Evolutionary conservation across 2,329 filamentous ascomycete species (phyloP), one percentile per base, ranked within the genome.

Genomic region (Sclerotinia nivalis): DNA sequence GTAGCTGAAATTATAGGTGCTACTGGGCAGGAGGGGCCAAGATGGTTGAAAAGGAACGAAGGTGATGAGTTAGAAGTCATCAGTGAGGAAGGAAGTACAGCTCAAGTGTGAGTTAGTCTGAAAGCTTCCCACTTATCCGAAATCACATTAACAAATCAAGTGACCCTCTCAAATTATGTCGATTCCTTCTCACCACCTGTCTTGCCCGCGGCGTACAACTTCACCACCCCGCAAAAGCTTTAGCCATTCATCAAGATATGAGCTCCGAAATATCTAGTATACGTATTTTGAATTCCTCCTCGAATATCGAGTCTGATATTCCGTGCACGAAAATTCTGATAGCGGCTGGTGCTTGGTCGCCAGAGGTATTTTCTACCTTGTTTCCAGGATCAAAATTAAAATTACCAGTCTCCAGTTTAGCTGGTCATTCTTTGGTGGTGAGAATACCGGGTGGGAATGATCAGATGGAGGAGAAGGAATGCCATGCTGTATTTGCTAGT

Each of bases 351-450:
- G 86, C 88, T 4, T 95, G 92, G 92, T 90, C 91, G 0, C 84
- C 87, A 0, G 80, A 80, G 45, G 87, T 92, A n/a, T 90, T 93
- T 76, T 74, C 80, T 2, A 80, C 82, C 0, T 84, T 95, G 22
- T 94, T 95, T 76, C 87, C 87, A 0, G 75, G 78, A 0, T 84
- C 89, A 1, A 76, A 75, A 3, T 75, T 84, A 1, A 78, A 81
- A 15, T 80, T 93, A 31, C 86, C 88, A 0, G 82, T 93, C 55
- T 81, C 82, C 4, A 84, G 87, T 25, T 81, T 93, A 7, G 90
- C 90, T 0, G 92, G 92, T 0, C 89, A 94, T 79, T 93, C 90
- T 25, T 80, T 95, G 12, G 85, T 93, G 3, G 79, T 94, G 6
- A 85, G 82, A 70, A 88, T 87, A 8, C 87, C 89, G 1, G 81